Base-by-base conservation (phyloP, 2,329 filamentous ascomycete genomes). In the Celoporthe dispersa region DNA sequence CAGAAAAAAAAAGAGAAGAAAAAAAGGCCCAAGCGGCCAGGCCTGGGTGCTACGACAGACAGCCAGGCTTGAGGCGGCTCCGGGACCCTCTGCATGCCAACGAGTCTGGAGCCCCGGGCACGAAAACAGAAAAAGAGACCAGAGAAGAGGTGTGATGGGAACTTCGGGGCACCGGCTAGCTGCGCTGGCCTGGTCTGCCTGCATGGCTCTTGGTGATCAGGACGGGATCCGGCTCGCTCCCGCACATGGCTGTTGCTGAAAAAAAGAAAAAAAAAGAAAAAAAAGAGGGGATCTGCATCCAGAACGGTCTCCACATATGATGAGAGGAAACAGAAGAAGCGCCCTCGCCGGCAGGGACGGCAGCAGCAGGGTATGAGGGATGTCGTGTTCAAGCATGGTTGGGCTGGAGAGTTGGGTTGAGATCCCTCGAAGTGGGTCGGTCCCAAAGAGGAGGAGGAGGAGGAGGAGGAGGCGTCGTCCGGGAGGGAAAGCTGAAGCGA, bases 381-480 rank as follows among this genome's bases (percentile, higher is more conserved):
- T 60, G 57, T 67, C 64, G 64, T 67, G 64, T 67, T 67, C 64
- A 59, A 41, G 64, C n/a, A 44, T 67, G 64, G 64, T 67, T 67
- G 64, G 64, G 37, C 41, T 67, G 64, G 33, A 48, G 25, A 39
- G 12, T 28, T 48, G 44, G 44, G 2, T 48, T 48, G 44, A 48
- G 22, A 53, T 44, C 19, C 25, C 53, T 16, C n/a, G 16, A 48
- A 48, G 64, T 67, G 64, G 64, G 55, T 48, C 64, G 64, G 55
- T 48, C 64, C 64, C 44, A n/a, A 12, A 39, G 37, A 39, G 37
- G 37, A 39, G 37, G 37, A 39, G 37, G 37, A 39, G 37, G 8
- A 35, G 37, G 22, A 33, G 28, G 3, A 9, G n/a, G 39, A 37
- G 64, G 53, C 9, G 39, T 25, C 33, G 25, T 48, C 64, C 37